These are phyloP conservation scores for Helotiales sp. DNA, from an alignment of 2,329 filamentous ascomycete species.

Conservation along the genomic window DNA sequence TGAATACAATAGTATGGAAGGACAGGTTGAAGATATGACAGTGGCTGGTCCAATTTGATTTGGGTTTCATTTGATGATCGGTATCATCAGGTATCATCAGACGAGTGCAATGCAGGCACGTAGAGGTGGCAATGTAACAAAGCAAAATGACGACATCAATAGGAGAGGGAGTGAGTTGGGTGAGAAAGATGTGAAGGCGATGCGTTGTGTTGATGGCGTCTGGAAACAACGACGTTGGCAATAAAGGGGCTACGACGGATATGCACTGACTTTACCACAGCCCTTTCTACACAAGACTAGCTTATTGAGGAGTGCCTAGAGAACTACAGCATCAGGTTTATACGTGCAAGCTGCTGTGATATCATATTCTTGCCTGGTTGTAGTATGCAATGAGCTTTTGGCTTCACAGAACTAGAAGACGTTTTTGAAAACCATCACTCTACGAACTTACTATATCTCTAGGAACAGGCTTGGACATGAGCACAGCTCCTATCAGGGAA, in stretches of 20 bases:
- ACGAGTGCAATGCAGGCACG: not conserved
- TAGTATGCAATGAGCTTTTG: too few relatives aligned
- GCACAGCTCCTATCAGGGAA: too few relatives aligned
- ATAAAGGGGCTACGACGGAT: not conserved
- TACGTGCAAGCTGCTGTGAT: too few relatives aligned
- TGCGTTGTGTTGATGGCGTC: not conserved
- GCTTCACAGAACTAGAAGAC: too few relatives aligned
- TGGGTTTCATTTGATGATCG: too few relatives aligned
- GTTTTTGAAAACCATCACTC: too few relatives aligned
- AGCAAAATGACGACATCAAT: not conserved
- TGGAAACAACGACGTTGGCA: not conserved
- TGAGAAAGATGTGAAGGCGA: not conserved
- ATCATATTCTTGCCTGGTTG: too few relatives aligned
- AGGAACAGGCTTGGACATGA: too few relatives aligned
- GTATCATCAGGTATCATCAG: not conserved
- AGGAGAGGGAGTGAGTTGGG: not conserved
- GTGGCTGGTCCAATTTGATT: not conserved
- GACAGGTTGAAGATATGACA: not conserved
- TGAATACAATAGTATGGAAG: not conserved
- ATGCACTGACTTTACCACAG: not conserved
- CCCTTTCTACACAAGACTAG: not conserved
- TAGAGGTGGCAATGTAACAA: too few relatives aligned
- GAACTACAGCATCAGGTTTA: too few relatives aligned
- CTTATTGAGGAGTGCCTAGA: too few relatives aligned
- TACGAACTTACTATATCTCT: too few relatives aligned